Evolutionary conservation across 257 asterid species (phyloP), one percentile per base, ranked within the genome.

Genomic region (Verbena officinalis): DNA sequence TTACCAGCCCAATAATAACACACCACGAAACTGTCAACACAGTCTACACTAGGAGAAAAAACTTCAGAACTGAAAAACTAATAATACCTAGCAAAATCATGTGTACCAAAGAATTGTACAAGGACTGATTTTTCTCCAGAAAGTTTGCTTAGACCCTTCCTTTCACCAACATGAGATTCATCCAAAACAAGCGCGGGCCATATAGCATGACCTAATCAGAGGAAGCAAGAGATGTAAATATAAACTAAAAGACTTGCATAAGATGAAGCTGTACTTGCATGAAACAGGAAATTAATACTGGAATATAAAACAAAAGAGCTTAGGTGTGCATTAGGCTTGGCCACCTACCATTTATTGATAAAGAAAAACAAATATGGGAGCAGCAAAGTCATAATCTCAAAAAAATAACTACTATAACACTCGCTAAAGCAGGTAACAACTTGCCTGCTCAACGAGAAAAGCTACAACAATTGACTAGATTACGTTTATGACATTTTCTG

Each of bases 51-150:
- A 64, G 50, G 59, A 55, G 24, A 60, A 30, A 68, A 54, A 42
- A 12, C 54, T 52, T 62, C 15, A 39, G 39, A 51, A 43, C 19
- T 10, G 21, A 53, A 44, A 56, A 65, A 11, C 27, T 43, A 57
- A 72, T 45, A 70, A 62, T 78, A 90, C 99, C 99, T 88, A 56
- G 99, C 97, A 83, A 94, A 94, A 79, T 94, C 99, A 70, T 94
- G 96, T 64, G 96, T 88, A 43, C 99, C 99, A 67, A 94, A 94
- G 84, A 94, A 94, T 68, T 94, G 99, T 68, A 94, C 99, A 49
- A 84, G 78, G 75, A 84, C 90, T 40, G 92, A 84, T 71, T 90
- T 86, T 69, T 83, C 98, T 67, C 96, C 96, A 7, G 84, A 79
- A 51, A 51, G 69, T 77, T 81, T 90, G 74, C 73, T 86, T 66